Evolutionary conservation across 2,329 filamentous ascomycete genomes (phyloP), one percentile per base, ranked within the genome.

Genomic region (Penicillium sp.): DNA sequence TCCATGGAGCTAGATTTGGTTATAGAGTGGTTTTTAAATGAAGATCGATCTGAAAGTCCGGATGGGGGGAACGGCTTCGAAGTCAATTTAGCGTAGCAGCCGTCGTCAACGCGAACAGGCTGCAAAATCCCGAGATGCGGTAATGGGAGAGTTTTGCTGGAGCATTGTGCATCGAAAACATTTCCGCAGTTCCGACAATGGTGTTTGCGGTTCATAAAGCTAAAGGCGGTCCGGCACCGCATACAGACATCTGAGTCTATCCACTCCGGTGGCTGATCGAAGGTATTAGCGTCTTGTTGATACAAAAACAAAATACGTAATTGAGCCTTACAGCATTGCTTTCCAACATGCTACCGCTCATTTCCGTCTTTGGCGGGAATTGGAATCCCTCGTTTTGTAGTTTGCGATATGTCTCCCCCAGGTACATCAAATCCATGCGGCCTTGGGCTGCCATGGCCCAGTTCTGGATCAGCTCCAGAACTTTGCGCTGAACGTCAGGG

Each of bases 101-200:
- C 95, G 73, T 99, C 95, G 69, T 98, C 95, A 21, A 99, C 95
- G 64, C 95, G 87, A 3, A 98, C 95, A 3, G 95, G 85, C 61
- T 96, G 89, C 70, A 92, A 79, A 63, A 99, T 98, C 59, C 95
- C 95, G 14, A 99, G 84, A 72, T 98, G 95, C 14, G 95, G 93
- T 16, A 99, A 80, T 5, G 95, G 89, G 42, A 96, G 83, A 22
- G 84, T 87, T 78, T 98, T 98, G 79, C 86, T 88, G 14, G 93
- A 98, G 72, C 95, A 99, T 68, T 95, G 88, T 63, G 93, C 91
- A 71, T 96, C 96, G 73, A 99, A 99, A 68, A 96, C 95, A 75
- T 95, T 96, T 51, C 95, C 95, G 70, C 95, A 99, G 74, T 99
- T 99, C 64, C 95, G 88, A 71, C 95, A 99, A 74, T 99, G 95